Conservation (phyloP, 352 stramenopile species). For the Globisporangium splendens region DNA sequence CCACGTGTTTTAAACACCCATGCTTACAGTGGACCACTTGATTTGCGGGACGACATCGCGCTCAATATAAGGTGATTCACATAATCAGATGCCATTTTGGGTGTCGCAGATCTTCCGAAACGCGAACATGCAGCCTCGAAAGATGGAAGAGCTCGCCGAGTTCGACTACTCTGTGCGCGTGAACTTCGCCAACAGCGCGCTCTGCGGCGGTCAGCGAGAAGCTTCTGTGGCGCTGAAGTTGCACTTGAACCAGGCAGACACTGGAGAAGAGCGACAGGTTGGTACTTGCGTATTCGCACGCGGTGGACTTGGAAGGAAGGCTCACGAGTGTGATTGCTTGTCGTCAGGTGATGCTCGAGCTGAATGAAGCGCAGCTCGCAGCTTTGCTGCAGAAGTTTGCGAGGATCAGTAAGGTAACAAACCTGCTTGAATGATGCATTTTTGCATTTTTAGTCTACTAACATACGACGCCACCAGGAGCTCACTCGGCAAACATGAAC, state of each 20-base stretch:
- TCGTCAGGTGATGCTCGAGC: constrained; percentile 44
- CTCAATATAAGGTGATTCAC: neutral
- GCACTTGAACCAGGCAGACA: constrained; percentile 20
- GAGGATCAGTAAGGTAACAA: constrained; percentile 25
- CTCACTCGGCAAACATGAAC: constrained; percentile 13
- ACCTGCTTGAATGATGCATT: too few relatives aligned
- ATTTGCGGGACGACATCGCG: neutral
- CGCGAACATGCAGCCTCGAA: constrained; percentile 11
- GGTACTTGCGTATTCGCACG: neutral
- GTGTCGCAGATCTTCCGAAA: neutral
- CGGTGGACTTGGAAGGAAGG: neutral
- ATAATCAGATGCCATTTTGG: neutral
- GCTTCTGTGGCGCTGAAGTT: constrained; percentile 54
- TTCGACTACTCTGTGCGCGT: constrained; percentile 79
- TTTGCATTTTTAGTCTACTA: too few relatives aligned
- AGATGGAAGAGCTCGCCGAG: constrained; percentile 35
- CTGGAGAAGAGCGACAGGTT: constrained; percentile 34
- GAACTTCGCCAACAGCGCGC: constrained; percentile 50
- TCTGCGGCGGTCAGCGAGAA: constrained; percentile 39
- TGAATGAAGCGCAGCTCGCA: constrained; percentile 35
- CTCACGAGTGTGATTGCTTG: neutral
- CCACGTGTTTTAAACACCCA: constrained; percentile 7
- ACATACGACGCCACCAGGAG: constrained; percentile 7
- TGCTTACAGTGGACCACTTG: neutral
- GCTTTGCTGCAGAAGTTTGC: constrained; percentile 36